Conservation (phyloP, 1,284 basidiomycete genomes). For the Peniophora sp. region DNA sequence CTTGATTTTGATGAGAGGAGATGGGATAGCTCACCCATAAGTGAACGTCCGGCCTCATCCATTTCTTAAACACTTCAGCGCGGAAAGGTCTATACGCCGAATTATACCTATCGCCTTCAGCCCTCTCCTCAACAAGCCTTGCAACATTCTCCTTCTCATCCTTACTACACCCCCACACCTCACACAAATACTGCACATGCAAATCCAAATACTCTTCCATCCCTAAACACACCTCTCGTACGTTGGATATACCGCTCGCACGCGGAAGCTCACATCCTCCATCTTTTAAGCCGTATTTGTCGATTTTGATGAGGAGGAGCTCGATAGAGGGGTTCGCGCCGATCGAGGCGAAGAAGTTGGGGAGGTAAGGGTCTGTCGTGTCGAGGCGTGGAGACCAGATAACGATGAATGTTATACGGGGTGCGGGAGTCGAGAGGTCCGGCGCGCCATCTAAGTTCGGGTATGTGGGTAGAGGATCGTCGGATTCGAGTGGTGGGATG, state of each 20-base stretch:
- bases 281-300: not conserved
- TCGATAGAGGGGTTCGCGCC: not conserved
- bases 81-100: not conserved
- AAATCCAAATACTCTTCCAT: not conserved
- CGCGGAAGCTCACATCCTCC: not conserved
- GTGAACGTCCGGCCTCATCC: not conserved
- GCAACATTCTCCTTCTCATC: not conserved
- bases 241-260: not conserved
- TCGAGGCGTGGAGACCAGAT: not conserved
- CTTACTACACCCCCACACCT: not conserved
- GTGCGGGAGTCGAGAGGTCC: not conserved
- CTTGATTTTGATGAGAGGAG: not conserved
- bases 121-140: not conserved
- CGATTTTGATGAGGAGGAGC: not conserved
- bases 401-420: not conserved
- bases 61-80: not conserved
- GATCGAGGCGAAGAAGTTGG: not conserved
- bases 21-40: not conserved
- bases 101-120: not conserved
- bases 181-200: not conserved
- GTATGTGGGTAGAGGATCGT: too few relatives aligned
- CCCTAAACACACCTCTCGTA: not conserved
- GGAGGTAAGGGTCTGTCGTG: not conserved
- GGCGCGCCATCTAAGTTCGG: not conserved
- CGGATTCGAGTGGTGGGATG: too few relatives aligned